These are phyloP conservation scores for Eimeria tenella DNA, from an alignment of 169 alveolate genomes.

Conservation along the genomic window DNA sequence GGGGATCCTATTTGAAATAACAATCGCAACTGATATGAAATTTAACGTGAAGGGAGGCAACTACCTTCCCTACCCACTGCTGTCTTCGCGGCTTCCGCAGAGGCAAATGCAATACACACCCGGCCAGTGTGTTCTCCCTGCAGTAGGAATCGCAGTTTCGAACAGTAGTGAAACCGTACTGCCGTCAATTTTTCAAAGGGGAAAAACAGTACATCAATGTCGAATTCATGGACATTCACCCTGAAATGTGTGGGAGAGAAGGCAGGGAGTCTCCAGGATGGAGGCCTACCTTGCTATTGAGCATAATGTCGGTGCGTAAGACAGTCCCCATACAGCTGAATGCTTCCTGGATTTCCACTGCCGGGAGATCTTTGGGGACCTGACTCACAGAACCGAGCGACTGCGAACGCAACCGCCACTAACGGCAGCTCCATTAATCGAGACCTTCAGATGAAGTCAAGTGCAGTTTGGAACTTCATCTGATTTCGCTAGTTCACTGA, in stretches of 20 bases:
- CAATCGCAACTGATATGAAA: conserved; percentile 51
- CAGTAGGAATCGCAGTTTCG: background rate
- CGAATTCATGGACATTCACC: background rate
- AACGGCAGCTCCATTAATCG: background rate
- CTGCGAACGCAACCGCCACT: background rate
- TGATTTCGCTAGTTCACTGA: too few species aligned
- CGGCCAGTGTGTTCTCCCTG: conserved; percentile 81
- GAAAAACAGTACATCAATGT: background rate
- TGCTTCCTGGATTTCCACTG: conserved; percentile 80
- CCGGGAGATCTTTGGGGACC: conserved; percentile 78
- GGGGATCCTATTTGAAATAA: conserved; percentile 28
- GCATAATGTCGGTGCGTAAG: conserved; percentile 77
- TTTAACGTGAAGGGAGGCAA: conserved; percentile 18
- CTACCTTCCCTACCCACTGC: conserved; percentile 72
- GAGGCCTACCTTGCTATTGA: conserved; percentile 72
- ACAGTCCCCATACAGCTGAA: conserved; percentile 77
- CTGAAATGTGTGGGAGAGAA: background rate
- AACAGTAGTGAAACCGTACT: background rate
- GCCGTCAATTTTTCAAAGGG: background rate
- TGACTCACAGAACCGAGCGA: conserved; percentile 28
- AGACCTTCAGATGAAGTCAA: too few species aligned
- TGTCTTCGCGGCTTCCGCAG: conserved; percentile 73
- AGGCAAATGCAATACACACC: conserved; percentile 74
- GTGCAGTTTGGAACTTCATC: background rate
- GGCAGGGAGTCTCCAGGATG: background rate